Evolutionary conservation across 129 eudicot species (phyloP), one percentile per base, ranked within the genome.

Genomic region (Logfia minima): DNA sequence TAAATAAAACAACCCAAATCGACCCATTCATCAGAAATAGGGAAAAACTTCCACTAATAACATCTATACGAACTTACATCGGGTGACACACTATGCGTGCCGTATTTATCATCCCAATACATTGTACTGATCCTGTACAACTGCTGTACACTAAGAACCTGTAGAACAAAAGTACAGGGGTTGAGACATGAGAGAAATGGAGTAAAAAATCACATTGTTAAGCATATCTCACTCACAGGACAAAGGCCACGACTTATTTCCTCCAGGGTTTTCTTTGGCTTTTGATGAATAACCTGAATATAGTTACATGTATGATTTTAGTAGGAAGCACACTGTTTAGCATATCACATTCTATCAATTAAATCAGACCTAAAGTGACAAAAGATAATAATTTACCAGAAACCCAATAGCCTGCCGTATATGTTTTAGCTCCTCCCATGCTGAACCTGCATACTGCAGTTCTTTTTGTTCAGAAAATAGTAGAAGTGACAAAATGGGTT

Each of bases 371-470:
- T 22, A 23, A 61, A 32, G 24, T 7, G 9, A 17, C 34, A 82
- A 72, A 77, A 43, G 29, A 68, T 43, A 10, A 45, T 51, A 32
- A 59, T 56, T 56, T 83, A 94, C 99, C 96, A 94, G 77, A 83
- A 94, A 94, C 8, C 90, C 99, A 35, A 94, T 94, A 55, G 99
- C 99, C 83, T 94, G 97, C 69, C 96, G 88, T 74, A 94, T 94
- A 82, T 91, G 99, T 87, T 94, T 94, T 65, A 94, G 87, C 81
- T 91, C 99, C 39, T 91, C 97, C 96, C 97, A 91, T 17, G 99
- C 83, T 58, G 92, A 80, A 71, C 99, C 97, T 82, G 99, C 93
- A 84, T 94, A 94, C 99, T 94, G 99, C 85, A 87, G 16, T 67
- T 70, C 53, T 71, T 66, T 68, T 75, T 59, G 71, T 80, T 82